Percentiles rank a stretch among this genome's conserved stretches.
phyloP scores from a whole-genome alignment of 2,329 filamentous ascomycete species.

The Scleromitrula shiraiana region DNA sequence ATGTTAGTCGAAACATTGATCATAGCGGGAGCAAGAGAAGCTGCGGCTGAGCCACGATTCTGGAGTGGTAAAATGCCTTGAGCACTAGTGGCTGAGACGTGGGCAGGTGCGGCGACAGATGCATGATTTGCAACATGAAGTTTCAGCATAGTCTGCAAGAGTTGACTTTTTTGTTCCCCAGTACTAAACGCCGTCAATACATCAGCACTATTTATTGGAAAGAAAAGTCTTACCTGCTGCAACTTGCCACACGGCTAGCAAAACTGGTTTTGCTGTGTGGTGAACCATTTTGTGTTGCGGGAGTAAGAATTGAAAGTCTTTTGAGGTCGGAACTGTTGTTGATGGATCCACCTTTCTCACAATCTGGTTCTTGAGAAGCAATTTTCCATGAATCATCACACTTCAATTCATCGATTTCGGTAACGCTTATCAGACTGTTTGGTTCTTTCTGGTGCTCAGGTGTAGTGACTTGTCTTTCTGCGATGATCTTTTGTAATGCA shows the following conservation, averaged over 20 bases:
- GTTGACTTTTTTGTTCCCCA: constrained; percentile 23
- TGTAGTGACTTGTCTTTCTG: too few relatives aligned
- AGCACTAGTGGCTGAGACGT: constrained; percentile 27
- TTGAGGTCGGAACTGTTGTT: not conserved
- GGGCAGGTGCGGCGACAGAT: constrained; percentile 21
- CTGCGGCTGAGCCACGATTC: constrained; percentile 27
- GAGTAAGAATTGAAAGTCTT: constrained; percentile 7
- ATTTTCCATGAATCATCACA: not conserved
- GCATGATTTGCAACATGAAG: constrained; percentile 12
- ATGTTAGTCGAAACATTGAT: not conserved
- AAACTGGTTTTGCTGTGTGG: constrained; percentile 14
- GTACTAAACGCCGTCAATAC: constrained; percentile 11
- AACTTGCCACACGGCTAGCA: constrained; percentile 21
- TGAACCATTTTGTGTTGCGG: constrained; percentile 12
- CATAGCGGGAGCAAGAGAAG: constrained; percentile 26
- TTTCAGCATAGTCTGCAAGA: constrained; percentile 29
- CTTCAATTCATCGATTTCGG: not conserved
- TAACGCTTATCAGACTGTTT: too few relatives aligned
- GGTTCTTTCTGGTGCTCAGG: too few relatives aligned
- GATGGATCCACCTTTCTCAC: not conserved
- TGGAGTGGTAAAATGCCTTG: constrained; percentile 27
- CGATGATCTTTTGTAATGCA: too few relatives aligned
- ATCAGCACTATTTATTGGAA: too few relatives aligned
- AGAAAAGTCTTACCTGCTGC: constrained; percentile 22
- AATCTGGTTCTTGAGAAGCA: too few relatives aligned